Evolutionary conservation across 2,329 filamentous ascomycete species (phyloP).

Genomic region (Colletotrichum lentis): DNA sequence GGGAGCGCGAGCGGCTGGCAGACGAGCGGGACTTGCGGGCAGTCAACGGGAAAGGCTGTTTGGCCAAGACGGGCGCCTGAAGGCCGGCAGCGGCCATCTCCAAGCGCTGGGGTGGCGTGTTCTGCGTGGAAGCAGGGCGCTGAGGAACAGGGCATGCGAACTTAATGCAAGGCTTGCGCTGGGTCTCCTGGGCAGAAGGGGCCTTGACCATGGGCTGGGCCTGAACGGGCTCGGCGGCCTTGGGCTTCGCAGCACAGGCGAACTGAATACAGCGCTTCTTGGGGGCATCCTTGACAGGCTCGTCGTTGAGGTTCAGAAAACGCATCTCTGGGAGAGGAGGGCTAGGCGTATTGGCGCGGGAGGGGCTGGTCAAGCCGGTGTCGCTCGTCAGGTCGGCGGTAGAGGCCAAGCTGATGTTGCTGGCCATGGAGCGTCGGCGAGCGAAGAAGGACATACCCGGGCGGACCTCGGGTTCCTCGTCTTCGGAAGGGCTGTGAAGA

Average conservation of each 20-base stretch:
- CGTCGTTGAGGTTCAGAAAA: slow-evolving; percentile 52
- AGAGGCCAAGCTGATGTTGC: slow-evolving; percentile 81
- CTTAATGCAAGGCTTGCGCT: slow-evolving; percentile 72
- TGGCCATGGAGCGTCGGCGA: slow-evolving; percentile 73
- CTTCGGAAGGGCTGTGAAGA: slow-evolving; percentile 72
- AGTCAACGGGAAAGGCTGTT: slow-evolving; percentile 38
- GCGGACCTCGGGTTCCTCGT: slow-evolving; percentile 55
- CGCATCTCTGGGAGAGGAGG: slow-evolving; percentile 75
- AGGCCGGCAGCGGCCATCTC: slow-evolving; percentile 31
- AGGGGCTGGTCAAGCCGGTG: slow-evolving; percentile 87
- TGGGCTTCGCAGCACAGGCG: slow-evolving; percentile 74
- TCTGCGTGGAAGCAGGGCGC: slow-evolving; percentile 56
- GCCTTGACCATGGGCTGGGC: slow-evolving; percentile 46
- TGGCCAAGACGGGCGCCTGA: slow-evolving; percentile 9
- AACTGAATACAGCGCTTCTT: slow-evolving; percentile 94
- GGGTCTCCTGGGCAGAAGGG: slow-evolving; percentile 50
- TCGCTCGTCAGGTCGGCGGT: slow-evolving; percentile 95
- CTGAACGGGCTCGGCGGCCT: slow-evolving; percentile 43
- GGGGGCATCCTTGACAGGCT: slow-evolving; percentile 41
- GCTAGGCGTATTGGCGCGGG: slow-evolving; percentile 86
- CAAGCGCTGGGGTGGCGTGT: slow-evolving; percentile 47
- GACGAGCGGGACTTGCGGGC: slow-evolving; percentile 44
- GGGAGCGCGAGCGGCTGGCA: slow-evolving; percentile 33
- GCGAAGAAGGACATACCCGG: slow-evolving; percentile 49
- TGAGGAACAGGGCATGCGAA: slow-evolving; percentile 71